These are phyloP conservation scores for Bruguiera parviflora DNA, from an alignment of 345 rosid genomes.

Conservation along the genomic window DNA sequence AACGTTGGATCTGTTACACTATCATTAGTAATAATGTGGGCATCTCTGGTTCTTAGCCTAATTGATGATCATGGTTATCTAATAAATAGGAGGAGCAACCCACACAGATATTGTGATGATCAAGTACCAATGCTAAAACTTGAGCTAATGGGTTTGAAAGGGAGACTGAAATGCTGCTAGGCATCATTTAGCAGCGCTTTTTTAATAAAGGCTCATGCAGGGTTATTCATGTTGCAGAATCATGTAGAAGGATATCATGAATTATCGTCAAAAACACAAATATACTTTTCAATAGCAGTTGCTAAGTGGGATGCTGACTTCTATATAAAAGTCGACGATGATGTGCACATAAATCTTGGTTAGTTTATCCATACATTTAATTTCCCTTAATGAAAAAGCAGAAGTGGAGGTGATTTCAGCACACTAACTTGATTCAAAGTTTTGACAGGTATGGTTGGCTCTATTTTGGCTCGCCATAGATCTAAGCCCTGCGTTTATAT, in stretches of 20 bases:
- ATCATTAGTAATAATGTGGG: not conserved
- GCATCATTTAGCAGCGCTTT: not conserved
- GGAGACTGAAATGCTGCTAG: not conserved
- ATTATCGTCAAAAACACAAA: constrained; percentile 66
- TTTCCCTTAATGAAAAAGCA: constrained; percentile 8
- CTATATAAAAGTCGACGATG: constrained; percentile 78
- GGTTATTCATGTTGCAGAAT: constrained; percentile 45
- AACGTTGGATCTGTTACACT: not conserved
- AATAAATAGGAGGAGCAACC: no score
- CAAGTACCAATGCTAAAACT: not conserved
- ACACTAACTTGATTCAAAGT: constrained; percentile 16
- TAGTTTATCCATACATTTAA: constrained; percentile 27
- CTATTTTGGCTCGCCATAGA: constrained; percentile 79
- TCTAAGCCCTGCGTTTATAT: constrained; percentile 72
- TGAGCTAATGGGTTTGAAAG: constrained; percentile 1
- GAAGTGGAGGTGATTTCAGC: constrained; percentile 1
- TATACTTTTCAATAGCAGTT: constrained; percentile 61
- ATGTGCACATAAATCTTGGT: constrained; percentile 92
- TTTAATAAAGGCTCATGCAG: constrained; percentile 2
- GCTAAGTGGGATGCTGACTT: constrained; percentile 83
- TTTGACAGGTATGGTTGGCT: constrained; percentile 63
- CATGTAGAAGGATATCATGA: constrained; percentile 81
- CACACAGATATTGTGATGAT: no score
- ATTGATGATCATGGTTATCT: not conserved
- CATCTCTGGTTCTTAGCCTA: not conserved